Conservation (phyloP, 176 grass and related monocot species). For the Poa pratensis region DNA sequence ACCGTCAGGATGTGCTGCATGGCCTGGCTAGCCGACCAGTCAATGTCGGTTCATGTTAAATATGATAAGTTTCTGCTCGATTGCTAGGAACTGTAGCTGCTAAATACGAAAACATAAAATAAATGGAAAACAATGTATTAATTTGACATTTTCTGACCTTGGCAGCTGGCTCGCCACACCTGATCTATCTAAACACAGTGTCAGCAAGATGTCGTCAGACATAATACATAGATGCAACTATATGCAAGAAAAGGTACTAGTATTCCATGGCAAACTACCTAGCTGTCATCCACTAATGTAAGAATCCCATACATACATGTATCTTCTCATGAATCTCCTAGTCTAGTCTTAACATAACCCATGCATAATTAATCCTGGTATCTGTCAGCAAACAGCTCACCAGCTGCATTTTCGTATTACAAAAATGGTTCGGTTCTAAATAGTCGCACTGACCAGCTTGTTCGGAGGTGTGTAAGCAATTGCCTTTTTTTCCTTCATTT, state of each 20-base stretch:
- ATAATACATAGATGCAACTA: not conserved
- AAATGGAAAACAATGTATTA: not conserved
- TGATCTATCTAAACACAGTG: not conserved
- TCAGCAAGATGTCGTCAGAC: slow-evolving; percentile 4
- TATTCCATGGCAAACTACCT: not conserved
- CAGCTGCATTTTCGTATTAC: not conserved
- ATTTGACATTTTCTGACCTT: not conserved
- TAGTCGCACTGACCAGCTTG: not conserved
- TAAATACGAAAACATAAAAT: too few relatives aligned
- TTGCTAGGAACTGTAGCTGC: not conserved
- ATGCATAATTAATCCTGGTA: not conserved
- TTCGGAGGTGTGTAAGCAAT: not conserved
- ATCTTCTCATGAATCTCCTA: not conserved
- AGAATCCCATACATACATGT: not conserved
- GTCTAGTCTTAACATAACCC: not conserved
- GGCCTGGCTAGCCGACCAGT: too few relatives aligned
- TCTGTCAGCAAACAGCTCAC: slow-evolving; percentile 19
- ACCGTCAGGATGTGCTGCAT: not conserved
- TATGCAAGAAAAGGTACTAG: not conserved
- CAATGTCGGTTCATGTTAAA: slow-evolving; percentile 4
- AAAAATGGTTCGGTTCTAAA: not conserved
- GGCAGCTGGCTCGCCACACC: not conserved
- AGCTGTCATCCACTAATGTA: not conserved
- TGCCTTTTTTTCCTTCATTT: not conserved
- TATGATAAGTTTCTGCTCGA: not conserved